Conservation (phyloP, 345 rosid genomes). For the Arabis hirsuta region DNA sequence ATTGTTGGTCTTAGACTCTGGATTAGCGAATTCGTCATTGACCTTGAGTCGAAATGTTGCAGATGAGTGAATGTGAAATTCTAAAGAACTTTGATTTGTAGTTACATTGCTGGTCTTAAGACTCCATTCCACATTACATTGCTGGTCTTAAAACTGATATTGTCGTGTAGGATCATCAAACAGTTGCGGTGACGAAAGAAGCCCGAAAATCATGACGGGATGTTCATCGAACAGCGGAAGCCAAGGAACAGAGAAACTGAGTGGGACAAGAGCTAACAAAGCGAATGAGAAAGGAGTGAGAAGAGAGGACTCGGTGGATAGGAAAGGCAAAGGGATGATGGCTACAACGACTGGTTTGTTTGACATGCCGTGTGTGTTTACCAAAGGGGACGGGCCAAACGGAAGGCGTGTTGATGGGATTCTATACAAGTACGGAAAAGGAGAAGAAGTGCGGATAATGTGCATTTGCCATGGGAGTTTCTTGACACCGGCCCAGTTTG, state of each 20-base stretch:
- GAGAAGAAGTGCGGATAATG: slow-evolving; percentile 69
- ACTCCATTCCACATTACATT: neutral
- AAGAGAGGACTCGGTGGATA: slow-evolving; percentile 42
- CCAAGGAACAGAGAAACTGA: slow-evolving; percentile 37
- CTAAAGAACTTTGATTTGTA: no score
- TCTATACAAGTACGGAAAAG: slow-evolving; percentile 71
- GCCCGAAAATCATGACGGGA: slow-evolving; percentile 38
- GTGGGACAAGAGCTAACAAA: slow-evolving; percentile 5
- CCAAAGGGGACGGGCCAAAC: slow-evolving; percentile 71
- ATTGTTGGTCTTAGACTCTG: neutral
- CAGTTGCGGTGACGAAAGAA: slow-evolving; percentile 33
- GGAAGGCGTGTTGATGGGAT: slow-evolving; percentile 76
- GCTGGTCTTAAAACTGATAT: neutral
- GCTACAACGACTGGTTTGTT: slow-evolving; percentile 30
- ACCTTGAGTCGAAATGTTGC: neutral
- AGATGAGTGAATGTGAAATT: neutral
- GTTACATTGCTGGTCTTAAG: neutral
- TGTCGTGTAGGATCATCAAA: slow-evolving; percentile 48
- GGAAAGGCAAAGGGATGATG: slow-evolving; percentile 52
- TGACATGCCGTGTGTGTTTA: slow-evolving; percentile 85
- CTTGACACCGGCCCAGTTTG: slow-evolving; percentile 76
- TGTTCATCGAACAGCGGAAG: slow-evolving; percentile 37
- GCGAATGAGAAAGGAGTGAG: slow-evolving; percentile 25
- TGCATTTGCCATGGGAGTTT: slow-evolving; percentile 85
- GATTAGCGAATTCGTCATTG: neutral